Base-by-base conservation (phyloP, 208 protist genomes). In the Trypanosoma mega region DNA sequence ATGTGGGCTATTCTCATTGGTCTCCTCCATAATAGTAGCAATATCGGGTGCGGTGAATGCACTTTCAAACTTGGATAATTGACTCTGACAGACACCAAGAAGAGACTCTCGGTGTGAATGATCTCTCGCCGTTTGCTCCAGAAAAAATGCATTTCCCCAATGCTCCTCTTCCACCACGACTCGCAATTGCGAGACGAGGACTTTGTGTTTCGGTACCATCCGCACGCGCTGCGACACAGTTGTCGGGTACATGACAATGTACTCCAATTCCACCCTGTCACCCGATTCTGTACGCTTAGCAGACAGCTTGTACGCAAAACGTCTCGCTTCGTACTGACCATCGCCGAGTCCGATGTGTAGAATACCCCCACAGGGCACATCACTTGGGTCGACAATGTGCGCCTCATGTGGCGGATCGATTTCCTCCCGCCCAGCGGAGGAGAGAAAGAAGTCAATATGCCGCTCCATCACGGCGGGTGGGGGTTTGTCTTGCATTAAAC, bases 361-460 rank as follows among this genome's bases (percentile, higher is more conserved):
- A 47, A 56, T 65, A 16, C 59, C 59, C 21, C 49, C 49, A 49
- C 33, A 56, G 5, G 59, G 59, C 31, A 57, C 59, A 37, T 65
- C 48, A 33, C 26, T 47, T 0, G 49, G 59, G 12, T 65, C 39
- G 4, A 27, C 27, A 14, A 29, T 23, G 18, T 36, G 2, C 27
- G 12, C 23, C 33, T 48, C 24, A 23, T 55, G 11, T 26, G 34
- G 14, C 37, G 36, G 3, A 33, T 65, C 48, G 0, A 36, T 37
- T 3, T 36, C 37, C 14, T 61, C 64, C 27, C 43, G 37, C 29
- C 33, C 65, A 1, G 49, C 31, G 14, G 57, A 53, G 36, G 72
- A 76, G 31, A 89, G 75, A 56, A 83, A 83, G 44, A 89, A 89
- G 57, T 85, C 70, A 33, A 89, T 70, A 59, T 83, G 74, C n/a